Evolutionary conservation across 1,139 yeast species (phyloP).

Genomic region (Diutina siamensis): DNA sequence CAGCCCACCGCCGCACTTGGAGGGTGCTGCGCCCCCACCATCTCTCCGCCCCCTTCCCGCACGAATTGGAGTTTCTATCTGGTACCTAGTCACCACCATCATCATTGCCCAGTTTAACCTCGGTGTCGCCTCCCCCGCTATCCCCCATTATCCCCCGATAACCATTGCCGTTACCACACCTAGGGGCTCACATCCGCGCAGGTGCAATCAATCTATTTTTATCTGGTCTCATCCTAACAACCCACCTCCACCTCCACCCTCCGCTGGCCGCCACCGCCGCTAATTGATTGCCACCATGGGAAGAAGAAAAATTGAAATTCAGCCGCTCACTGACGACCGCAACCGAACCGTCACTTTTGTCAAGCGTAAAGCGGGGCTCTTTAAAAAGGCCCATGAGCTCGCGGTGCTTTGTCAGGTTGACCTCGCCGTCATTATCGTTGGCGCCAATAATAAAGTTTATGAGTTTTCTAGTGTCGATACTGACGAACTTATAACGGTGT

Average conservation of each 20-base stretch:
- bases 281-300: slow-evolving; percentile 46
- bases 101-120: background rate
- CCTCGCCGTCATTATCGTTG: slow-evolving; percentile 79
- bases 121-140: too few relatives aligned
- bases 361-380: slow-evolving; percentile 88
- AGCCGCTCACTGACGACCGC: slow-evolving; percentile 84
- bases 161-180: background rate
- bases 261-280: background rate
- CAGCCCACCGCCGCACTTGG: background rate
- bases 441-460: slow-evolving; percentile 70
- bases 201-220: background rate
- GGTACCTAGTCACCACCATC: too few relatives aligned
- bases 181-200: background rate
- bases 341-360: slow-evolving; percentile 84
- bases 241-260: background rate
- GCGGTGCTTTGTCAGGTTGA: slow-evolving; percentile 90
- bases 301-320: slow-evolving; percentile 88
- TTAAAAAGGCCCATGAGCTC: slow-evolving; percentile 92
- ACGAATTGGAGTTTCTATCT: too few relatives aligned
- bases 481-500: slow-evolving; percentile 46
- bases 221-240: background rate
- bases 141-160: background rate
- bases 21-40: background rate
- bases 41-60: background rate
- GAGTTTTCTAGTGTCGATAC: slow-evolving; percentile 73